Conservation (phyloP, 2,329 filamentous ascomycete genomes). For the Raffaelea deltoideospora region DNA sequence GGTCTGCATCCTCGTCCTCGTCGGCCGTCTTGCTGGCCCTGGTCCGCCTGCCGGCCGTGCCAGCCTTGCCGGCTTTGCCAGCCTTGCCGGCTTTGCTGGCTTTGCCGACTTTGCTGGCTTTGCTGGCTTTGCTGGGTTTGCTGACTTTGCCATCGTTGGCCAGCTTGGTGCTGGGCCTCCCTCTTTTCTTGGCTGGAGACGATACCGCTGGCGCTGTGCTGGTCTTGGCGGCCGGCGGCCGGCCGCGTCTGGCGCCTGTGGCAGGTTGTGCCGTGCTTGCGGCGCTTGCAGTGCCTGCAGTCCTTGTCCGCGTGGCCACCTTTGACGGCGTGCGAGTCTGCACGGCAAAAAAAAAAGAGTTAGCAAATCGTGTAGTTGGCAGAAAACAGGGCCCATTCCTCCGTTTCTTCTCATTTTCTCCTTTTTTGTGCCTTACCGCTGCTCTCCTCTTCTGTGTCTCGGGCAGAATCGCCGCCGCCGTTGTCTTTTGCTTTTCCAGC, state of each 20-base stretch:
- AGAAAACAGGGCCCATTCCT: too few species aligned
- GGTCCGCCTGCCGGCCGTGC: neutral
- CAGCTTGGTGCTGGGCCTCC: neutral
- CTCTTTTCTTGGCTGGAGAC: neutral
- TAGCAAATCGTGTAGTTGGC: too few species aligned
- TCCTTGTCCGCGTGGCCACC: neutral
- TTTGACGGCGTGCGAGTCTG: too few species aligned
- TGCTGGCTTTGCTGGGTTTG: neutral
- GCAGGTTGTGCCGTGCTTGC: neutral
- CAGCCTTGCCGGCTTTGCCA: neutral
- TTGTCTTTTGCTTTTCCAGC: too few species aligned
- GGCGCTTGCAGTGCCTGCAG: neutral
- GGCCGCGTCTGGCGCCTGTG: conserved; percentile 1
- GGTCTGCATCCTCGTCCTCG: conserved; percentile 12
- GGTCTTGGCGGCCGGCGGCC: neutral
- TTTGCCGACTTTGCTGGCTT: neutral
- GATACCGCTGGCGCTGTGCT: neutral
- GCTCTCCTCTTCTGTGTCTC: too few species aligned
- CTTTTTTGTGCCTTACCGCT: too few species aligned
- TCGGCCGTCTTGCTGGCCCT: conserved; percentile 2
- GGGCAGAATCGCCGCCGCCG: too few species aligned
- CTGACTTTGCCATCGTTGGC: too few species aligned
- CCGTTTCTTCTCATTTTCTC: too few species aligned
- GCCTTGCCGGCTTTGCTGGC: conserved; percentile 2
- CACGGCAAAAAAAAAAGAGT: too few species aligned